Evolutionary conservation across 179 eudicot genomes (phyloP).

Genomic region (Silene noctiflora): DNA sequence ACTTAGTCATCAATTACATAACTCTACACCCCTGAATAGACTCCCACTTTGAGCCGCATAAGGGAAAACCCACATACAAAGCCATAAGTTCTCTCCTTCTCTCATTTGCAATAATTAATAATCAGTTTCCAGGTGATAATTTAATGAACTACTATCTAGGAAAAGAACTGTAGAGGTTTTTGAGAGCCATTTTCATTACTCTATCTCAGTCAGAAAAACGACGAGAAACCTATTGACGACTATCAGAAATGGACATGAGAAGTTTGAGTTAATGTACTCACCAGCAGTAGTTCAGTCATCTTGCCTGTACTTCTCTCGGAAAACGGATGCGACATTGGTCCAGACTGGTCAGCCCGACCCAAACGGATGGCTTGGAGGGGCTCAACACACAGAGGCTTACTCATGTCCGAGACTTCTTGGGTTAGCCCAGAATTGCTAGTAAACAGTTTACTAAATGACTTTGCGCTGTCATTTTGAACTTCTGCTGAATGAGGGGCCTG

Average conservation of each 20-base stretch:
- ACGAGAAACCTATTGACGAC: not conserved
- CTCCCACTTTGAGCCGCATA: not conserved
- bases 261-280: conserved; percentile 29
- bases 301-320: conserved; percentile 58
- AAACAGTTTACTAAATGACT: conserved; percentile 27
- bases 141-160: not conserved
- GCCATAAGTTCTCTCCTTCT: not conserved
- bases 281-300: conserved; percentile 86
- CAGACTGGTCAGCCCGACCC: conserved; percentile 25
- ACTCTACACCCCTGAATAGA: not conserved
- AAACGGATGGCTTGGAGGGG: conserved; percentile 58
- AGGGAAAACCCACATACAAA: not conserved
- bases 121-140: not conserved
- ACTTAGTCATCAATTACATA: not conserved
- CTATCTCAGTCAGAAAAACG: not conserved
- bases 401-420: conserved; percentile 38
- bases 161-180: too few species aligned
- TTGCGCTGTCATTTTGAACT: conserved; percentile 26
- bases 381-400: conserved; percentile 53
- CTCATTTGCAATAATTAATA: not conserved
- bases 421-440: conserved; percentile 30
- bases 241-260: not conserved
- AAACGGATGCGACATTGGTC: conserved; percentile 30
- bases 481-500: conserved; percentile 29
- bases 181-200: too few species aligned